Evolutionary conservation across 306 rosid genomes (phyloP).

Genomic region (Quillaja saponaria): DNA sequence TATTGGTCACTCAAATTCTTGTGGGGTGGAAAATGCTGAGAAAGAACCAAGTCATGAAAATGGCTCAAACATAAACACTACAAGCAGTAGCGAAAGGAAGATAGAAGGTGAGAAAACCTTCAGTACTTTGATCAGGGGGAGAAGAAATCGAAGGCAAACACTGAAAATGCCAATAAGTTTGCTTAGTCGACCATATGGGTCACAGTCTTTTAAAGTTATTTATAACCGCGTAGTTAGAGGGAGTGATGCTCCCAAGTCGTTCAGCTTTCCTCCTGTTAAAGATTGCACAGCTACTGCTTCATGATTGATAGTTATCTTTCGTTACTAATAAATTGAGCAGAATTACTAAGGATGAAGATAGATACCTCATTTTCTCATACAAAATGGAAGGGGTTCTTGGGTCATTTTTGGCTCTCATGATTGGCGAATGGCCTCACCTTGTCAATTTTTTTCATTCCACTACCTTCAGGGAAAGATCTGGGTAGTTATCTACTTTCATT

Average conservation of each 20-base stretch:
- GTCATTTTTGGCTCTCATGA: constrained; percentile 37
- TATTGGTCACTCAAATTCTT: constrained; percentile 49
- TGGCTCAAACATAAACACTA: constrained; percentile 35
- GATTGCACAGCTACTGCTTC: constrained; percentile 80
- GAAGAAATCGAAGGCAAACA: constrained; percentile 92
- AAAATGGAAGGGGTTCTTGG: constrained; percentile 25
- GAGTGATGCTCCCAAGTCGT: constrained; percentile 63
- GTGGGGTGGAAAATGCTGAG: constrained; percentile 42
- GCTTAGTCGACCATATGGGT: constrained; percentile 86
- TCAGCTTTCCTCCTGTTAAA: constrained; percentile 57
- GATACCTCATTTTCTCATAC: constrained; percentile 26
- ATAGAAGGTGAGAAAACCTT: constrained; percentile 83
- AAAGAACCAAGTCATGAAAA: constrained; percentile 33
- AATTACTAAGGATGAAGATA: constrained; percentile 35
- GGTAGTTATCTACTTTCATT: constrained; percentile 43
- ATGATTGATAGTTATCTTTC: constrained; percentile 33
- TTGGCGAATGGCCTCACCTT: constrained; percentile 28
- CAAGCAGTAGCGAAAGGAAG: constrained; percentile 42
- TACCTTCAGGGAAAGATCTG: constrained; percentile 35
- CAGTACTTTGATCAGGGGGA: constrained; percentile 87
- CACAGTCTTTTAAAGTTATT: constrained; percentile 87
- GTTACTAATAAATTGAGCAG: constrained; percentile 34
- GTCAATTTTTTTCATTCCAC: constrained; percentile 30
- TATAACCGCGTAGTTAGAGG: constrained; percentile 86
- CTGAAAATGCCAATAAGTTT: constrained; percentile 91